Evolutionary conservation across 2,329 filamentous ascomycete species (phyloP).

Genomic region (Berkeleyomyces basicola): DNA sequence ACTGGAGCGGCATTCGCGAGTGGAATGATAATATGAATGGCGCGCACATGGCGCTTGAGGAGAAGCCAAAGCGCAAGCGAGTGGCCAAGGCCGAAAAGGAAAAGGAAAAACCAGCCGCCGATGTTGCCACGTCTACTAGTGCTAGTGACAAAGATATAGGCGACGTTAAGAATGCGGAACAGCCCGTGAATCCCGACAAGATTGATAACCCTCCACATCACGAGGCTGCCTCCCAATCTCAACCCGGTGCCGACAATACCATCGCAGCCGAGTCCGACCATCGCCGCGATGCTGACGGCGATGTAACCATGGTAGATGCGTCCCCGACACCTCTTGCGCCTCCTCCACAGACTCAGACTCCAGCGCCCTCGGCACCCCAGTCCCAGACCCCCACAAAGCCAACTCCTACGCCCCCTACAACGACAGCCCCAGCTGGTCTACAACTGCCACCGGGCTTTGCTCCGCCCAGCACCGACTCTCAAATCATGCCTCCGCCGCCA

Average conservation of each 20-base stretch:
- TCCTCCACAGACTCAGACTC: background rate
- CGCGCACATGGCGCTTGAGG: conserved; percentile 44
- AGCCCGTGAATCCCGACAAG: background rate
- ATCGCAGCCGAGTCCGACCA: background rate
- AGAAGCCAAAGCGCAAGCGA: conserved; percentile 40
- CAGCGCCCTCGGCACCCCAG: background rate
- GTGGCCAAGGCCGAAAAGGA: conserved; percentile 23
- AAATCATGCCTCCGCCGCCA: conserved; percentile 10
- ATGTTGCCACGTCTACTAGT: conserved; percentile 10
- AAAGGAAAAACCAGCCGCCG: conserved; percentile 14
- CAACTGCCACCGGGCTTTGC: conserved; percentile 13
- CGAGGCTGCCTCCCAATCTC: background rate
- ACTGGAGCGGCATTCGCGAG: conserved; percentile 81
- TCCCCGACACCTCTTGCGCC: background rate
- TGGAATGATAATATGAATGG: conserved; percentile 63
- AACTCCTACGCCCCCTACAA: background rate
- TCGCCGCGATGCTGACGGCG: conserved; percentile 3
- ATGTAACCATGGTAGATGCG: conserved; percentile 4
- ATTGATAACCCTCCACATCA: background rate
- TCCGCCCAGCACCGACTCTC: conserved; percentile 2
- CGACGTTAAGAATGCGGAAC: background rate
- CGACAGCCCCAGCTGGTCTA: background rate
- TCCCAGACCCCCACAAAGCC: background rate
- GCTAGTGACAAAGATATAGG: background rate
- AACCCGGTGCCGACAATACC: background rate